phyloP scores from a whole-genome alignment of 2,329 filamentous ascomycete species.

The Epichloe uncinata region DNA sequence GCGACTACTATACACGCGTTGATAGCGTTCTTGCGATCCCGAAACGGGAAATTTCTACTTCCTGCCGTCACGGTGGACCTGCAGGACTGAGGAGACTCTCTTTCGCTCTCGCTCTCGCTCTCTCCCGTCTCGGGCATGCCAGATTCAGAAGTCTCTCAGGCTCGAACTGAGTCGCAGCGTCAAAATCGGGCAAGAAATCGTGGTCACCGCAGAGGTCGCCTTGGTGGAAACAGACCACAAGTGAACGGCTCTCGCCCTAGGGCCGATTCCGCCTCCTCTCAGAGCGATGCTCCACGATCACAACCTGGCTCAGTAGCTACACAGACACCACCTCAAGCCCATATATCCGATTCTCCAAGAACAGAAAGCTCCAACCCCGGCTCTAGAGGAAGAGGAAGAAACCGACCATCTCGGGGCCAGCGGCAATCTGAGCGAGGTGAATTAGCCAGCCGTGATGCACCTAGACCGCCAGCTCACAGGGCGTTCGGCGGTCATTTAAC shows the following conservation, averaged over 20 bases:
- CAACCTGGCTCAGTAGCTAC: conserved; percentile 5
- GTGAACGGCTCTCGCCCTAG: conserved; percentile 3
- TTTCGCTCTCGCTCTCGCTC: neutral
- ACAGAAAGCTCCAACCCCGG: conserved; percentile 10
- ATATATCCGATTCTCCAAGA: neutral
- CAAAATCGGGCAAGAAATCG: conserved; percentile 16
- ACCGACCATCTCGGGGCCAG: conserved; percentile 14
- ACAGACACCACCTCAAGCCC: neutral
- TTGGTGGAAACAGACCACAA: conserved; percentile 16
- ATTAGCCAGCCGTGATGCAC: conserved; percentile 3
- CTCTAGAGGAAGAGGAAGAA: conserved; percentile 16
- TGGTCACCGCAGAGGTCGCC: conserved; percentile 19
- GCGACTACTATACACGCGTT: neutral
- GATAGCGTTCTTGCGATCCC: neutral
- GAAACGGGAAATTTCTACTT: neutral
- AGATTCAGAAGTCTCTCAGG: conserved; percentile 13
- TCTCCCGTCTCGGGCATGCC: conserved; percentile 14
- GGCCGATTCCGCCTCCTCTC: conserved; percentile 11
- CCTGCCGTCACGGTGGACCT: neutral
- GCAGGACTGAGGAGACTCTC: neutral
- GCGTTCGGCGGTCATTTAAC: conserved; percentile 37
- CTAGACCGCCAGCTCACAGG: conserved; percentile 20
- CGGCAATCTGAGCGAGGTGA: conserved; percentile 5
- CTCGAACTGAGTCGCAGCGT: conserved; percentile 15
- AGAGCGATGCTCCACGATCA: conserved; percentile 4